phyloP scores from a whole-genome alignment of 2,329 filamentous ascomycete species.

The Sporothrix curviconia region DNA sequence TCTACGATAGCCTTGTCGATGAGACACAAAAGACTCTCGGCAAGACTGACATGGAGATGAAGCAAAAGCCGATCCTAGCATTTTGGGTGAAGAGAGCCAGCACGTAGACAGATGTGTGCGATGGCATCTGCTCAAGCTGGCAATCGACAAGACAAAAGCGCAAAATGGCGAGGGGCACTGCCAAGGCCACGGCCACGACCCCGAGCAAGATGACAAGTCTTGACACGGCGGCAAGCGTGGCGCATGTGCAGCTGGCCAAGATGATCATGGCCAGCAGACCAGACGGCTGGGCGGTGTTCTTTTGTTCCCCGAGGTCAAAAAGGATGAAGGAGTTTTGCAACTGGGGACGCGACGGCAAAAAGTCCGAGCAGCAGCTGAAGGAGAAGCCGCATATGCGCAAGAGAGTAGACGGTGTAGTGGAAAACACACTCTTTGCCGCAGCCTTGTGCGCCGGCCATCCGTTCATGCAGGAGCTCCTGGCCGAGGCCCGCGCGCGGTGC shows the following conservation, averaged over 20 bases:
- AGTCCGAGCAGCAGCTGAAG: not conserved
- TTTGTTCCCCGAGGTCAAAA: not conserved
- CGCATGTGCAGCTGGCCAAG: not conserved
- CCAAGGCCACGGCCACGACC: too few relatives aligned
- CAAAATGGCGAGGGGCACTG: too few relatives aligned
- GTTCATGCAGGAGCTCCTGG: not conserved
- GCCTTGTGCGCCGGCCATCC: not conserved
- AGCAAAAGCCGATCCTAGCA: too few relatives aligned
- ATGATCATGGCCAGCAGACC: not conserved
- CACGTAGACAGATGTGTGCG: not conserved
- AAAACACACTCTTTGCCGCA: not conserved
- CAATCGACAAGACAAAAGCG: not conserved
- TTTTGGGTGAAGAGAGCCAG: not conserved
- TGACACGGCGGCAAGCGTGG: not conserved
- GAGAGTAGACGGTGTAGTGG: not conserved
- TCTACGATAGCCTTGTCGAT: not conserved
- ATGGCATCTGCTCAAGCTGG: not conserved
- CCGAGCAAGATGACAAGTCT: not conserved
- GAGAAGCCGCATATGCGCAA: not conserved
- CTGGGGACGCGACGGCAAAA: not conserved
- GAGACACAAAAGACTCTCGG: not conserved
- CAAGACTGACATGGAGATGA: not conserved
- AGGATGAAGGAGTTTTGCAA: not conserved
- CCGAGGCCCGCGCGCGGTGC: not conserved
- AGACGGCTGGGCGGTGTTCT: not conserved